Base-by-base conservation (phyloP, 108 stramenopile species). In the Cylindrotheca closterium region DNA sequence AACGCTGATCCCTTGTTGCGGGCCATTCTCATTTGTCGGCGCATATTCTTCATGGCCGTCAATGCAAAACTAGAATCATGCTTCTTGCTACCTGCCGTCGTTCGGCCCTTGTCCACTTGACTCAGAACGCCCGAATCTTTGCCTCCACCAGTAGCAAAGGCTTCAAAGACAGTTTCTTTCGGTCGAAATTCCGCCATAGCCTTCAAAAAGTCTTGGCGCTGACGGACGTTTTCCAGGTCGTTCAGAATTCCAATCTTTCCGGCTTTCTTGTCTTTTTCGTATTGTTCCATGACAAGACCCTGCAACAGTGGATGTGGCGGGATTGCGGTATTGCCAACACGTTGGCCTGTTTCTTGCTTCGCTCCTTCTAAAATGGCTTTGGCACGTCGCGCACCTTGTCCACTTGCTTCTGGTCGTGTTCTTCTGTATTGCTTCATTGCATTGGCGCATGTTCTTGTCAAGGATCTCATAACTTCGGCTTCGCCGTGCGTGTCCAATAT, bases 91-190 rank as follows among this genome's bases (percentile, higher is more conserved):
- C 42, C 60, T 0, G 34, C 63, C 25, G 76, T 76, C 5, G 81
- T 82, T 21, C 89, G 74, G 22, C 84, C 79, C 62, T 83, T 92
- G 65, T 93, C 93, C 15, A 94, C 80, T 45, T 93, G 89, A 68
- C 87, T 83, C 7, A 71, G 64, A 51, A 83, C 81, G 19, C 89
- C 88, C 12, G 72, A 51, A 53, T 85, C 84, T 61, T 84, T 91
- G 21, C 85, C 83, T 22, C 86, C 87, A 19, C 92, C 95, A 32
- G 89, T 88, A 8, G 92, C 94, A 74, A 92, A 89, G 3, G 96
- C 92, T 68, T 98, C 98, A 74, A 98, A 96, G 47, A 98, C 89
- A 24, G 98, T 97, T 75, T 97, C 93, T 74, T 96, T 93, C 1
- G 98, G 98, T 5, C 98, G 93, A 61, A 97, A 98, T 65, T 84